Conservation (phyloP, 2,329 filamentous ascomycete genomes). For the Cladosporium sp. region DNA sequence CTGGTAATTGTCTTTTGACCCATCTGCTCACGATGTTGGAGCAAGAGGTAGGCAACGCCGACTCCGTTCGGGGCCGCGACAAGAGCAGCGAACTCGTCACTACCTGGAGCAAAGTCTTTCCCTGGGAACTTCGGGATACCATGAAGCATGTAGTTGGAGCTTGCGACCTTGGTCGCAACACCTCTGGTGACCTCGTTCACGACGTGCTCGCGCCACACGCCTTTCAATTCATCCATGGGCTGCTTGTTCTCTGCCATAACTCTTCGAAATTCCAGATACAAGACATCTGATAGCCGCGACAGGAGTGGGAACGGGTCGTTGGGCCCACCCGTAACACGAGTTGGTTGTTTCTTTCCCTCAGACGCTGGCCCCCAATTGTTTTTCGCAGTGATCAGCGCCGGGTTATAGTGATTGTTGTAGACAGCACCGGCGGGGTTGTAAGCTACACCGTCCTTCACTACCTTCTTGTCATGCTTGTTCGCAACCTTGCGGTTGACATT, state of each 20-base stretch:
- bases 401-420: slow-evolving; percentile 9
- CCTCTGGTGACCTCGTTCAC: slow-evolving; percentile 9
- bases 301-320: slow-evolving; percentile 16
- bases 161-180: not conserved
- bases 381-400: slow-evolving; percentile 3
- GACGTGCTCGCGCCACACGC: slow-evolving; percentile 1
- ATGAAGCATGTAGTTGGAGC: not conserved
- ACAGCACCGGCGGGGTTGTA: slow-evolving; percentile 3
- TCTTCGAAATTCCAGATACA: slow-evolving; percentile 22
- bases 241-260: slow-evolving; percentile 12
- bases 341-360: not conserved
- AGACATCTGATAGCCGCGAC: slow-evolving; percentile 21
- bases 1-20: slow-evolving; percentile 18
- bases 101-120: not conserved
- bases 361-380: slow-evolving; percentile 4
- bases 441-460: not conserved
- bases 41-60: slow-evolving; percentile 21
- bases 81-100: slow-evolving; percentile 19
- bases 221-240: slow-evolving; percentile 3
- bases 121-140: slow-evolving; percentile 5
- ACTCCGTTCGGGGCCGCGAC: slow-evolving; percentile 21
- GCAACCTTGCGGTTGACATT: not conserved
- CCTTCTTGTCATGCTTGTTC: not conserved
- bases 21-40: slow-evolving; percentile 23
- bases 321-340: slow-evolving; percentile 15